phyloP scores from a whole-genome alignment of 75 land plant genomes.

The Ceratopteris richardii region DNA sequence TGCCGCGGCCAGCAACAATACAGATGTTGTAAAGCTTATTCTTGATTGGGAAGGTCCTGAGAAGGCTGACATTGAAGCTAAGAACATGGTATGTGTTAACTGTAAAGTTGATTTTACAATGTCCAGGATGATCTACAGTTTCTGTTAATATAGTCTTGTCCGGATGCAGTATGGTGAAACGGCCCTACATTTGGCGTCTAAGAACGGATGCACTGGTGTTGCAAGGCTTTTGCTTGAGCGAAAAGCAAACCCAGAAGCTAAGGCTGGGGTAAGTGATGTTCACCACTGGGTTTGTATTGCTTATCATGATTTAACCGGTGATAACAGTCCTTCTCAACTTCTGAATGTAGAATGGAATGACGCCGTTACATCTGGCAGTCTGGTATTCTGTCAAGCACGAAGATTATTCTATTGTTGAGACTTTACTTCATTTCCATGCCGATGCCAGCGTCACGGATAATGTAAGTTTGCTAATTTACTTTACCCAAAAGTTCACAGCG shows the following conservation, averaged over 20 bases:
- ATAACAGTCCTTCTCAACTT: too few species aligned
- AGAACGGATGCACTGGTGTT: slow-evolving; percentile 71
- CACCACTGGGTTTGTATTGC: too few species aligned
- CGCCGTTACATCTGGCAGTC: slow-evolving; percentile 83
- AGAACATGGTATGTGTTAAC: slow-evolving; percentile 57
- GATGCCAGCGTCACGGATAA: slow-evolving; percentile 68
- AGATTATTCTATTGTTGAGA: slow-evolving; percentile 50
- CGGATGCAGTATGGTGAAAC: slow-evolving; percentile 83
- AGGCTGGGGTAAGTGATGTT: slow-evolving; percentile 52
- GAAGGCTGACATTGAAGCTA: slow-evolving; percentile 67
- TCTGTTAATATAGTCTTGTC: neutral
- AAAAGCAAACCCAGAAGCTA: slow-evolving; percentile 76
- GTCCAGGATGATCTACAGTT: too few species aligned
- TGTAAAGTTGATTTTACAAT: too few species aligned
- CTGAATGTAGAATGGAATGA: slow-evolving; percentile 83
- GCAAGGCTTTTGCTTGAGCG: slow-evolving; percentile 52
- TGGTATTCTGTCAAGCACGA: slow-evolving; percentile 58
- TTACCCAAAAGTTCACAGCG: too few species aligned
- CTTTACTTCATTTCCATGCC: slow-evolving; percentile 60
- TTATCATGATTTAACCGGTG: too few species aligned
- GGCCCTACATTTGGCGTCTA: slow-evolving; percentile 87
- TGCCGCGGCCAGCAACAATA: slow-evolving; percentile 63
- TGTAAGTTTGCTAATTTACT: slow-evolving; percentile 37
- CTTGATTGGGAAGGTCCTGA: slow-evolving; percentile 68
- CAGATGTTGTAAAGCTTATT: slow-evolving; percentile 53